Evolutionary conservation across 2,329 filamentous ascomycete species (phyloP), one percentile per base, ranked within the genome.

Genomic region (Fusarium sp.): DNA sequence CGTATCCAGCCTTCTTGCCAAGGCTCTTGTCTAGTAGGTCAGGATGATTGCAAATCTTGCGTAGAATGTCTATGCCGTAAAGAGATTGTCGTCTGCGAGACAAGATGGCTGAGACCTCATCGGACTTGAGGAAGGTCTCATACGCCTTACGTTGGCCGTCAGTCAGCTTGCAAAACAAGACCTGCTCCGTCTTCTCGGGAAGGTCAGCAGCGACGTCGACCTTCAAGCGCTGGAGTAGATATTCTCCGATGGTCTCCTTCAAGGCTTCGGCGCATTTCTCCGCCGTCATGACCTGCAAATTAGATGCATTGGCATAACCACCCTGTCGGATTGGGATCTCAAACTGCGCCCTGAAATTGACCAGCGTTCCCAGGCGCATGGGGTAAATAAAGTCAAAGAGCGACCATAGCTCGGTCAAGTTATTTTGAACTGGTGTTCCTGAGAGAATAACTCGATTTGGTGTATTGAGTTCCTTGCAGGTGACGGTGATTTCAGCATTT

Each of bases 31-130:
- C 88, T 2, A 90, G 79, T 2, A 99, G 80, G 76, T 99, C 95
- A 0, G 96, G 95, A 70, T 99, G 96, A 63, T 99, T 99, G 79
- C 94, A 98, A 50, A 99, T 94, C 76, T 99, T 99, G 47, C 95
- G 88, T 35, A 99, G 80, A 23, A 93, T 90, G 68, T 97, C 93
- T 61, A 99, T 92, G 8, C 94, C 95, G 68, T 89, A 96, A 1
- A 99, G 80, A 3, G 92, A 90, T 70, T 97, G 90, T 4, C 89
- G 84, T 57, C 86, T 89, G 35, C 88, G 87, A 42, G 83, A 86
- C 36, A 94, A 76, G 52, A 98, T 97, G 0, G 89, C 87, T n/a
- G 83, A 85, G 82, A 97, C 93, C 39, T 97, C 93, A 36, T 91
- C 87, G 0, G 93, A 97, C 15, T 81, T 81, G 3, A 98, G 79